phyloP scores from a whole-genome alignment of 345 rosid genomes.

The Ricinus communis region DNA sequence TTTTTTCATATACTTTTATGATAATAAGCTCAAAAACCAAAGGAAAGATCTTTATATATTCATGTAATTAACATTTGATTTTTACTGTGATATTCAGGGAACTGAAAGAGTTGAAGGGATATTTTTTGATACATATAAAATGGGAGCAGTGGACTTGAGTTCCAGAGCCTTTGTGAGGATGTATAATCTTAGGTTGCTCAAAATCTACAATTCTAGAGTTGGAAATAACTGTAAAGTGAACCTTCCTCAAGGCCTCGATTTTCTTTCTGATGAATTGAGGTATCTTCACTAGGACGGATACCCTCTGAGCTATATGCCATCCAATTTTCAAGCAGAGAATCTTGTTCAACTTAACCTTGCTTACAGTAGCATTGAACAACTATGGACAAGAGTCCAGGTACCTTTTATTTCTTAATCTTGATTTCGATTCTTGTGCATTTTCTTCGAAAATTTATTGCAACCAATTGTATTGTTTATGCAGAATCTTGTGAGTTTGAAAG shows the following conservation, averaged over 20 bases:
- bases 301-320: not conserved
- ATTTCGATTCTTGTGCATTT: no score
- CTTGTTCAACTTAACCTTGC: not conserved
- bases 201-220: not conserved
- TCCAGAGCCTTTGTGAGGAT: not conserved
- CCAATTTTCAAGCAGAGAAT: not conserved
- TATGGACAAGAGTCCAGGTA: conserved; percentile 1
- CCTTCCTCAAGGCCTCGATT: not conserved
- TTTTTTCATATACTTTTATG: no score
- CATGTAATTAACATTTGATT: not conserved
- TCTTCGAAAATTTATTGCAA: not conserved
- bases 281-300: not conserved
- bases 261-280: not conserved
- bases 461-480: not conserved
- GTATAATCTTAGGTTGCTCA: not conserved
- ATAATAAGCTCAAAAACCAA: not conserved
- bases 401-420: not conserved
- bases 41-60: not conserved
- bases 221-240: not conserved
- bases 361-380: not conserved
- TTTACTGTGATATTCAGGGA: not conserved
- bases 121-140: not conserved
- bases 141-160: not conserved
- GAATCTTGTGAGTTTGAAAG: not conserved
- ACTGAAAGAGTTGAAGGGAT: conserved; percentile 5